These are phyloP conservation scores for Monosporascus sp. DNA, from an alignment of 2,329 filamentous ascomycete species.

Conservation along the genomic window DNA sequence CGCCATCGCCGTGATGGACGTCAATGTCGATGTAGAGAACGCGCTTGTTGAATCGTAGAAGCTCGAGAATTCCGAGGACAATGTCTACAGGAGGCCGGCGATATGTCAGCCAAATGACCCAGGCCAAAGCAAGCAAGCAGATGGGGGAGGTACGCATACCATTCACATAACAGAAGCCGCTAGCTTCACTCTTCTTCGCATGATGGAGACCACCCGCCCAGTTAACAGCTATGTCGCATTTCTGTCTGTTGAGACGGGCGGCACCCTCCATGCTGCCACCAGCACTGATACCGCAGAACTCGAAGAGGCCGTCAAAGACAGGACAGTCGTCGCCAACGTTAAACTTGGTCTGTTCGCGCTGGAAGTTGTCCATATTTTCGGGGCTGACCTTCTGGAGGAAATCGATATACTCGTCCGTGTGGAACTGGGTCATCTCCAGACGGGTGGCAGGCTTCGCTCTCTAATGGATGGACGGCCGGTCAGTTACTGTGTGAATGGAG, in stretches of 20 bases:
- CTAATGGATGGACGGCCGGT: slow-evolving; percentile 49
- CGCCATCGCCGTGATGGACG: slow-evolving; percentile 88
- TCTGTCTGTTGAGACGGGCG: slow-evolving; percentile 79
- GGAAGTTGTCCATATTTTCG: slow-evolving; percentile 94
- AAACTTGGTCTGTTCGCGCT: slow-evolving; percentile 86
- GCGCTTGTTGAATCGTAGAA: slow-evolving; percentile 83
- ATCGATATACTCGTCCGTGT: slow-evolving; percentile 92
- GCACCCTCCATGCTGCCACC: slow-evolving; percentile 93
- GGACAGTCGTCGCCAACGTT: slow-evolving; percentile 97
- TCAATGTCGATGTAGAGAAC: slow-evolving; percentile 98
- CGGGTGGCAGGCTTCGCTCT: slow-evolving; percentile 80
- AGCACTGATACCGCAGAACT: slow-evolving; percentile 92
- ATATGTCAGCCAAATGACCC: slow-evolving; percentile 36
- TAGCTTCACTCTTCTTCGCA: slow-evolving; percentile 93
- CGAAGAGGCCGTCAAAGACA: slow-evolving; percentile 95
- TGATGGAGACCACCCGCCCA: slow-evolving; percentile 98
- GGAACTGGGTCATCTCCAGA: slow-evolving; percentile 89
- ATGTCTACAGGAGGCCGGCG: slow-evolving; percentile 69
- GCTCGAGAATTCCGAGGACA: slow-evolving; percentile 87
- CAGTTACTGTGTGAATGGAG: slow-evolving; percentile 29
- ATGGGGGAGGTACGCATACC: slow-evolving; percentile 45
- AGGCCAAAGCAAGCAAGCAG: background rate
- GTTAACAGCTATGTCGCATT: slow-evolving; percentile 96
- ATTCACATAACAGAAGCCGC: slow-evolving; percentile 98
- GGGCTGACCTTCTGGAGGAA: slow-evolving; percentile 94